Base-by-base conservation (phyloP, 2,329 filamentous ascomycete species). In the Allantophomopsis lycopodina region DNA sequence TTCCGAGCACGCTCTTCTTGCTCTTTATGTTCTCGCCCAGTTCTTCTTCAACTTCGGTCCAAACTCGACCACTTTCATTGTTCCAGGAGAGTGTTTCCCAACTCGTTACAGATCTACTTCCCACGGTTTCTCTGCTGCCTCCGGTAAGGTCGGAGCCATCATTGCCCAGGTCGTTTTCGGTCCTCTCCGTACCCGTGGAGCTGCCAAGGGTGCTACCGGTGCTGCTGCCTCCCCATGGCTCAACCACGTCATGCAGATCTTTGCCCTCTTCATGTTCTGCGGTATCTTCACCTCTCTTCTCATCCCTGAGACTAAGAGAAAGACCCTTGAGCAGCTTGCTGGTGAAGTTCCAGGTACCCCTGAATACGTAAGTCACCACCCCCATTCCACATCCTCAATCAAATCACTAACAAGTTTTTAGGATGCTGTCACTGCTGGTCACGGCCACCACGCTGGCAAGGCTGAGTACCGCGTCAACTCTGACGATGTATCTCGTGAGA, bases 251-350 rank as follows among this genome's bases (percentile, higher is more conserved):
- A 76, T 87, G 62, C 68, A 83, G 55, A 78, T 86, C 33, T 85
- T 82, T 57, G 79, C 79, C 0, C 64, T 83, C 12, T 86, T 87
- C 63, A 87, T 86, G 82, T 65, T 87, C 5, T 67, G 70, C 36
- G 83, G 83, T 35, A 68, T 72, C 42, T 60, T 83, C 40, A 73
- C 73, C 2, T 76, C 77, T 1, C 60, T 86, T 2, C 59, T 88
- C 15, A 77, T 86, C 17, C 80, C 81, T 0, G 83, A 85, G 60
- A 86, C 78, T 0, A 85, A 81, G 61, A 69, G 78, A 2, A 68
- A 76, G 57, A 83, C 80, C 0, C 63, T 88, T 36, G 83, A 84
- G 53, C 70, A 77, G 47, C 60, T 84, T n/a, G 70, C 76, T 2
- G 77, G 76, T 10, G 79, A 83, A 54, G 28, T 38, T 14, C 36